These are phyloP conservation scores for Tetracladium maxilliforme DNA, from an alignment of 2,329 filamentous ascomycete species.

Conservation along the genomic window DNA sequence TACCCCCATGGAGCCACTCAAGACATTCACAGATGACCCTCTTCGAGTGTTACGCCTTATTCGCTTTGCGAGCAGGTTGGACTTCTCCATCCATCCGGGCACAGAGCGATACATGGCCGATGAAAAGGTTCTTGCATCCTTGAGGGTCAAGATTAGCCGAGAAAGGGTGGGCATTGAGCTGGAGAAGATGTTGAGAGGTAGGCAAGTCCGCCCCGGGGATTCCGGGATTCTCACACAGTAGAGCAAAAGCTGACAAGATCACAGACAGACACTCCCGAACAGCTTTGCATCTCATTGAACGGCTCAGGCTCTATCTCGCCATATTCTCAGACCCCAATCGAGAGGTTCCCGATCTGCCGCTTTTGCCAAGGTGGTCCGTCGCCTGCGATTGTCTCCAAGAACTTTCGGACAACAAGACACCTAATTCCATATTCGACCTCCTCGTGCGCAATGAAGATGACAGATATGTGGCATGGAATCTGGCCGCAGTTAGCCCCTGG, in stretches of 20 bases:
- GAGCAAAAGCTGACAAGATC: conserved; percentile 3
- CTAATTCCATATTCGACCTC: conserved; percentile 30
- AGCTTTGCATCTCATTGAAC: conserved; percentile 50
- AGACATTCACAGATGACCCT: conserved; percentile 92
- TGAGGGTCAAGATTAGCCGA: conserved; percentile 81
- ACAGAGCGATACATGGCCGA: conserved; percentile 65
- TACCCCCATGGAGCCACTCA: conserved; percentile 74
- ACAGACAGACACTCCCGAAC: conserved; percentile 41
- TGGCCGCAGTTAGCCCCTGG: conserved; percentile 67
- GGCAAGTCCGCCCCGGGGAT: conserved; percentile 8
- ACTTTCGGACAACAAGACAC: conserved; percentile 26
- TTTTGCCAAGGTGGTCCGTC: conserved; percentile 42
- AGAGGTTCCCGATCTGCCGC: conserved; percentile 35
- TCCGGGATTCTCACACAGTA: conserved; percentile 2
- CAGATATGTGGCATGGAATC: conserved; percentile 60
- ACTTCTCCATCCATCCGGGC: conserved; percentile 60
- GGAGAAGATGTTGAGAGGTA: conserved; percentile 79
- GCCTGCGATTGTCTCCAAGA: conserved; percentile 49
- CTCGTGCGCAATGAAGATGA: conserved; percentile 51
- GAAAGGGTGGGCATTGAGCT: conserved; percentile 80
- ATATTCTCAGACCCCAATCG: conserved; percentile 59
- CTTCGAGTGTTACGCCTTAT: conserved; percentile 76
- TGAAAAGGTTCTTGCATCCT: conserved; percentile 57
- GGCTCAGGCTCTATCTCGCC: conserved; percentile 52
- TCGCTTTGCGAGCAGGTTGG: conserved; percentile 74